These are phyloP conservation scores for Pleurotus tuoliensis DNA, from an alignment of 768 basidiomycete species.

Conservation along the genomic window DNA sequence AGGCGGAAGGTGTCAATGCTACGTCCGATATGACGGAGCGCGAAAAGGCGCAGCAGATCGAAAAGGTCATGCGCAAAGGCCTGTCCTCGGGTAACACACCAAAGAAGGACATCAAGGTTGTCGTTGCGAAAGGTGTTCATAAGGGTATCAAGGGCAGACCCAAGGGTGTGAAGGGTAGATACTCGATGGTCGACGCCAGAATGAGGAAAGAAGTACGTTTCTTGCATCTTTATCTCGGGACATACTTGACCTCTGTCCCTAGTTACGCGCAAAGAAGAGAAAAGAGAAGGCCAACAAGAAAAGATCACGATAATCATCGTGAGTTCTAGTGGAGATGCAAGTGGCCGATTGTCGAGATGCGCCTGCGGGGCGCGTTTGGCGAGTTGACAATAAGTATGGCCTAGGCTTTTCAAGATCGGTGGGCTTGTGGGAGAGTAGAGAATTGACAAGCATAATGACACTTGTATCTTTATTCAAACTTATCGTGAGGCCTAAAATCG, in stretches of 20 bases:
- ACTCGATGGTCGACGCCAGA: constrained; percentile 89
- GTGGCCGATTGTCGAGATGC: no score
- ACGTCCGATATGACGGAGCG: constrained; percentile 90
- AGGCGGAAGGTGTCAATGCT: constrained; percentile 89
- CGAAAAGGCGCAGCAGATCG: constrained; percentile 92
- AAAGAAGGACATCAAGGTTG: constrained; percentile 76
- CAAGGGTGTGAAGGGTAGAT: constrained; percentile 93
- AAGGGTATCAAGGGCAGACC: constrained; percentile 90
- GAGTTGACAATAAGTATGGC: no score
- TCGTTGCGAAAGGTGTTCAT: constrained; percentile 90
- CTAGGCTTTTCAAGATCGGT: no score
- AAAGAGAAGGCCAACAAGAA: constrained; percentile 71
- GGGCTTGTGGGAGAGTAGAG: no score
- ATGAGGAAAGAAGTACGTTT: constrained; percentile 85
- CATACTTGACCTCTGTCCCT: constrained; percentile 4
- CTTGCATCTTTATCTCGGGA: neutral
- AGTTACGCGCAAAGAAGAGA: constrained; percentile 84
- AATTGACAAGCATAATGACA: no score
- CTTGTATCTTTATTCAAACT: no score
- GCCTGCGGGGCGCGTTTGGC: no score
- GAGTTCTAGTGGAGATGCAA: neutral
- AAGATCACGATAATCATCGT: constrained; percentile 31
- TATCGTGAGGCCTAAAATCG: no score
- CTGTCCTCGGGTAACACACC: constrained; percentile 59
- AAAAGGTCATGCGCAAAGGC: constrained; percentile 86